These are phyloP conservation scores for Clonostachys solani DNA, from an alignment of 2,329 filamentous ascomycete species.

Conservation along the genomic window DNA sequence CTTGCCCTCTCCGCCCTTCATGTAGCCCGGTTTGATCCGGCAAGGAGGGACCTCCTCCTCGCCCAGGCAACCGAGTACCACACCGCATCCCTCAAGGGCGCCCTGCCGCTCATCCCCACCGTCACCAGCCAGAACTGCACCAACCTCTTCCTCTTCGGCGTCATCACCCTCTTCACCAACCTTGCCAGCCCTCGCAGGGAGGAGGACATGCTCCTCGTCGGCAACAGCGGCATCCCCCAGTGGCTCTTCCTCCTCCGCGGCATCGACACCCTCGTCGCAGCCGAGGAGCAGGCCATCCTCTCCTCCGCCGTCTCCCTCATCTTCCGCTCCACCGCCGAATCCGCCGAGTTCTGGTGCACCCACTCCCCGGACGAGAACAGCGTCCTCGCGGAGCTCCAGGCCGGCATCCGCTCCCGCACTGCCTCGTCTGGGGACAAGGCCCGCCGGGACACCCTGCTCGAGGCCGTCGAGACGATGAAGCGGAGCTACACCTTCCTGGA, in stretches of 20 bases:
- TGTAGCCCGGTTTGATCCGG: constrained; percentile 14
- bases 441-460: neutral
- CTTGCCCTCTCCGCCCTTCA: constrained; percentile 31
- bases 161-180: constrained; percentile 8
- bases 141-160: constrained; percentile 8
- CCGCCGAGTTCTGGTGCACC: neutral
- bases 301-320: constrained; percentile 3
- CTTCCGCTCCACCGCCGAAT: constrained; percentile 1
- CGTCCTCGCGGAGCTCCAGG: constrained; percentile 1
- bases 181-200: constrained; percentile 6
- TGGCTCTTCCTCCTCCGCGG: constrained; percentile 9
- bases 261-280: constrained; percentile 7
- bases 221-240: constrained; percentile 6
- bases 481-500: constrained; percentile 3
- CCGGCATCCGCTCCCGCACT: constrained; percentile 1
- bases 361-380: neutral
- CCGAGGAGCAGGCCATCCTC: constrained; percentile 3
- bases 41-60: neutral
- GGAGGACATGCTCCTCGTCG: constrained; percentile 9
- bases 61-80: constrained; percentile 6
- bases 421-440: neutral
- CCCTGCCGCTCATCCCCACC: constrained; percentile 6
- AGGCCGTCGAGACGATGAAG: neutral
- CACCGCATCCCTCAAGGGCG: constrained; percentile 4
- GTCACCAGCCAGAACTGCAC: constrained; percentile 5